Evolutionary conservation across 2,329 filamentous ascomycete genomes (phyloP).

Genomic region (Colletotrichum scovillei): DNA sequence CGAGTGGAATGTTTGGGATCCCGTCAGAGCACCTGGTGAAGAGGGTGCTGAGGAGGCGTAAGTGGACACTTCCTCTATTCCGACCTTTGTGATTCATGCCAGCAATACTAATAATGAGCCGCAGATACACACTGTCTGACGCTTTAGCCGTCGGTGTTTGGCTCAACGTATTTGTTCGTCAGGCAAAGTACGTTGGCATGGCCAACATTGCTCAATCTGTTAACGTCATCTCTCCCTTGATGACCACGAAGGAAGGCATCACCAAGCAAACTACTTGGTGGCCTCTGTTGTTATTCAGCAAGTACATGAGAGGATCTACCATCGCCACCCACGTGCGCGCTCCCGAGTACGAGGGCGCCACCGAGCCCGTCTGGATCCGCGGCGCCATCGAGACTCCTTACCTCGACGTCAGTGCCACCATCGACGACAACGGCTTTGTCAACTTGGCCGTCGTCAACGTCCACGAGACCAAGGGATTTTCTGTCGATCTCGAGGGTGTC

Average conservation of each 20-base stretch:
- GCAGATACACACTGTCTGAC: slow-evolving; percentile 76
- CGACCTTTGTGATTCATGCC: background rate
- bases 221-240: slow-evolving; percentile 82
- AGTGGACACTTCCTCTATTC: slow-evolving; percentile 32
- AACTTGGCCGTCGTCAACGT: slow-evolving; percentile 81
- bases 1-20: slow-evolving; percentile 89
- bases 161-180: slow-evolving; percentile 81
- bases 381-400: slow-evolving; percentile 76
- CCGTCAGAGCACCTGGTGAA: slow-evolving; percentile 76
- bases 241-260: slow-evolving; percentile 74
- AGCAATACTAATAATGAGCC: background rate
- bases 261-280: slow-evolving; percentile 81
- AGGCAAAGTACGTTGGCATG: slow-evolving; percentile 79
- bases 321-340: slow-evolving; percentile 74
- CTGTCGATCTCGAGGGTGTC: slow-evolving; percentile 69
- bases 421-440: slow-evolving; percentile 68
- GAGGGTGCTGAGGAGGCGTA: slow-evolving; percentile 74
- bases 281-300: slow-evolving; percentile 74
- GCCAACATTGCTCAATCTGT: slow-evolving; percentile 82
- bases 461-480: slow-evolving; percentile 68
- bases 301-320: slow-evolving; percentile 76
- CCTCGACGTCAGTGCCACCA: slow-evolving; percentile 73
- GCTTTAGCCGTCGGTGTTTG: slow-evolving; percentile 80
- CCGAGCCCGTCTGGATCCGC: slow-evolving; percentile 73
- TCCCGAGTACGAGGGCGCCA: slow-evolving; percentile 74